phyloP scores from a whole-genome alignment of 108 stramenopile genomes.

The Pseudonitzschia delicatissima region DNA sequence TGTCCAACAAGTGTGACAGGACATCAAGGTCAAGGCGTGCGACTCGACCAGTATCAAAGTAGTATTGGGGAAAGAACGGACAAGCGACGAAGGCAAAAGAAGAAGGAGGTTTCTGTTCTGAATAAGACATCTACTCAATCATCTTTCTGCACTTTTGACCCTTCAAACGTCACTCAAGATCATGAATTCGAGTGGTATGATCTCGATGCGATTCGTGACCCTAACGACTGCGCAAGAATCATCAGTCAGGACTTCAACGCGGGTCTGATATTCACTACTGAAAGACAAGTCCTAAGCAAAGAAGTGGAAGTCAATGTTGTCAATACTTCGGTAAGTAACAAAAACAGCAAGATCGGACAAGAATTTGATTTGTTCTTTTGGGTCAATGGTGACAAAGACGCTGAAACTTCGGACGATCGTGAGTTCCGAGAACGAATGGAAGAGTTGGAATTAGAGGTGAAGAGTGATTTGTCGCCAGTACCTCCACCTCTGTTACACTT shows the following conservation, averaged over 20 bases:
- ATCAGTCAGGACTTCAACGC: constrained; percentile 1
- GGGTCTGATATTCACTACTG: background rate
- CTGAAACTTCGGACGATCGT: background rate
- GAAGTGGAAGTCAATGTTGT: background rate
- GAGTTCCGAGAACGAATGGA: constrained; percentile 1
- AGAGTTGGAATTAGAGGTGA: background rate
- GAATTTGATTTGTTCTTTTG: background rate
- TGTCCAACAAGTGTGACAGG: background rate
- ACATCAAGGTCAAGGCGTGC: background rate
- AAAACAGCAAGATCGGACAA: background rate
- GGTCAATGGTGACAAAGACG: background rate
- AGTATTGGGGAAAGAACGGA: background rate
- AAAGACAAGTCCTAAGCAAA: background rate
- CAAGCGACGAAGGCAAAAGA: background rate
- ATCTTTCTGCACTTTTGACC: background rate
- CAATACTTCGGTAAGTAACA: background rate
- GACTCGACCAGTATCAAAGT: background rate
- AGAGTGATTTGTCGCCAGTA: background rate
- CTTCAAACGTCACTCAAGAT: background rate
- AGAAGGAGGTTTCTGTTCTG: no score
- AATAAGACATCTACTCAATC: background rate
- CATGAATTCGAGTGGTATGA: constrained; percentile 4
- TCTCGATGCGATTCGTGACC: constrained; percentile 1
- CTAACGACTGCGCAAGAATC: background rate
- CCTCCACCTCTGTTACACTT: no score